Evolutionary conservation across 1,139 yeast species (phyloP).

Genomic region (Pichia sp.): DNA sequence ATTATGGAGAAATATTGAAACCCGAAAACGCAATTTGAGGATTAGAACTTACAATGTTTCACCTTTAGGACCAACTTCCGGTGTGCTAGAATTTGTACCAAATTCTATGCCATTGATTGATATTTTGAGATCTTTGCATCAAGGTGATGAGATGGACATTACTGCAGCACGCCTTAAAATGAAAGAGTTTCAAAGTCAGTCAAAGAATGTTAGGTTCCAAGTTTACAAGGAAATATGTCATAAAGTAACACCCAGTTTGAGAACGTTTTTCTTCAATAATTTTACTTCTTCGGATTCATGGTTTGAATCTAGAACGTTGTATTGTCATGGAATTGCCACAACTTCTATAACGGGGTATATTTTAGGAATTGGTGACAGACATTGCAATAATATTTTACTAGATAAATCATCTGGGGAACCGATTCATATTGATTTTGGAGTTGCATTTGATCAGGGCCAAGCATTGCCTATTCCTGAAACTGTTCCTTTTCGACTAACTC

Average conservation of each 20-base stretch:
- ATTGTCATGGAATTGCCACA: slow-evolving; percentile 78
- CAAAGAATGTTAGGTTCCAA: slow-evolving; percentile 43
- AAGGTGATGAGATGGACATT: slow-evolving; percentile 42
- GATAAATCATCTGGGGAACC: slow-evolving; percentile 83
- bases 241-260: slow-evolving; percentile 61
- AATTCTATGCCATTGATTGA: slow-evolving; percentile 71
- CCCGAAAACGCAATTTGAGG: slow-evolving; percentile 52
- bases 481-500: slow-evolving; percentile 86
- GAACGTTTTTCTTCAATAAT: slow-evolving; percentile 65
- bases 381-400: slow-evolving; percentile 82
- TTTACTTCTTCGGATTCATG: slow-evolving; percentile 66
- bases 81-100: slow-evolving; percentile 85
- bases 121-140: slow-evolving; percentile 57
- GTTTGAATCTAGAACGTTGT: slow-evolving; percentile 61
- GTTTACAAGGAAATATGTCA: slow-evolving; percentile 48
- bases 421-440: slow-evolving; percentile 92
- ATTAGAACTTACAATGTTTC: slow-evolving; percentile 85
- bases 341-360: slow-evolving; percentile 83
- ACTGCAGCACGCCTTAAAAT: slow-evolving; percentile 62
- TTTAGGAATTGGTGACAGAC: slow-evolving; percentile 92
- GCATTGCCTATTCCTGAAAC: slow-evolving; percentile 82
- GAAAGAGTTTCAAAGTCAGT: slow-evolving; percentile 51
- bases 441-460: slow-evolving; percentile 91
- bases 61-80: slow-evolving; percentile 84
- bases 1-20: slow-evolving; percentile 50